phyloP scores from a whole-genome alignment of 441 rosid species.

The Rhodomyrtus psidioides region DNA sequence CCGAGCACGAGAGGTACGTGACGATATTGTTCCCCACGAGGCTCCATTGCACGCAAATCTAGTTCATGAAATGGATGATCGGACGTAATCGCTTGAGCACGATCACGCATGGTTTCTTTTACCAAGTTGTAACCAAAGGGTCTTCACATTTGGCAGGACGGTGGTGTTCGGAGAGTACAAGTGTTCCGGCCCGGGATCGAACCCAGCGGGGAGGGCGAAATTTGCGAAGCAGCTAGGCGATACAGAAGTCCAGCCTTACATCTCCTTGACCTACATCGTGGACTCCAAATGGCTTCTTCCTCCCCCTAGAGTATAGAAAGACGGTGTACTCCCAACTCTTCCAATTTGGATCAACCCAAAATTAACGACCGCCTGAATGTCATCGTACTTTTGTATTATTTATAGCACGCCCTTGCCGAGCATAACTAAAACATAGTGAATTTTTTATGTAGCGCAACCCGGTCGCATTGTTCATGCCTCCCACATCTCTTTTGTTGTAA shows the following conservation, averaged over 20 bases:
- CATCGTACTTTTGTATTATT: neutral
- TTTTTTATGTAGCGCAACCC: neutral
- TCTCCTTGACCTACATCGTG: conserved; percentile 32
- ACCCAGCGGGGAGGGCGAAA: conserved; percentile 14
- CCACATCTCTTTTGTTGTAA: neutral
- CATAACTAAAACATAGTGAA: neutral
- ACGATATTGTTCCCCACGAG: neutral
- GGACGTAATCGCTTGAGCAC: neutral
- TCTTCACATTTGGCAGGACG: conserved; percentile 15
- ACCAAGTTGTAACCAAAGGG: neutral
- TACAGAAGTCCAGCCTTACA: conserved; percentile 18
- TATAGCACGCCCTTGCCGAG: neutral
- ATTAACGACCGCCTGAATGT: neutral
- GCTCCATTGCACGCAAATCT: neutral
- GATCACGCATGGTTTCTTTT: neutral
- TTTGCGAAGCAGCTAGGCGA: conserved; percentile 27
- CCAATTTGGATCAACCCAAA: neutral
- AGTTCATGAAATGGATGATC: neutral
- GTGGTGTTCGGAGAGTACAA: conserved; percentile 50
- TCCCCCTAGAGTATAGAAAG: conserved; percentile 25
- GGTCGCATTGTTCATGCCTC: neutral
- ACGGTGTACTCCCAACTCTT: neutral
- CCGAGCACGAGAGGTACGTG: conserved; percentile 26
- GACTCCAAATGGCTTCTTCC: conserved; percentile 70
- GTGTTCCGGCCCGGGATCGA: conserved; percentile 38